Evolutionary conservation across 2,329 filamentous ascomycete genomes (phyloP).

Genomic region (Hymenoscyphus repandus): DNA sequence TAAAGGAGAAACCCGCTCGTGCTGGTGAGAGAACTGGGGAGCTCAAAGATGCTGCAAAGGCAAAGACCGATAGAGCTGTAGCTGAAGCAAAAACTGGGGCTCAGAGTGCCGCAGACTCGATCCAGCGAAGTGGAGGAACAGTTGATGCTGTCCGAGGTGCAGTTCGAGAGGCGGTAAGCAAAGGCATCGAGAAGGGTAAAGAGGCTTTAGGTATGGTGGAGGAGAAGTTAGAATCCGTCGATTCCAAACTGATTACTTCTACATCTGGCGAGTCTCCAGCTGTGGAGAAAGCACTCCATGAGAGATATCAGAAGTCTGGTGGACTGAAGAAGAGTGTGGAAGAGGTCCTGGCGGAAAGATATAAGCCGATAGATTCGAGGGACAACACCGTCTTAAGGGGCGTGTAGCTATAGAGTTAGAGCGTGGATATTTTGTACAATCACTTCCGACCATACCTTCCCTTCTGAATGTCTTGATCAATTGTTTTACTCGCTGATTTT

Average conservation of each 20-base stretch:
- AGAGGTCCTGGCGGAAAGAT: slow-evolving; percentile 50
- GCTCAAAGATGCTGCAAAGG: slow-evolving; percentile 30
- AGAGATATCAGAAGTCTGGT: slow-evolving; percentile 44
- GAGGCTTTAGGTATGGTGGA: slow-evolving; percentile 36
- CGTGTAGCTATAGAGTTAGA: slow-evolving; percentile 24
- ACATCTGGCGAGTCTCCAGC: slow-evolving; percentile 11
- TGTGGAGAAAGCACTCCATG: slow-evolving; percentile 44
- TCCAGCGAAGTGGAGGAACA: slow-evolving; percentile 30
- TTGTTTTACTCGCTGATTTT: no score
- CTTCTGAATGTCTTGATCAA: no score
- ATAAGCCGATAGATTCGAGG: slow-evolving; percentile 40
- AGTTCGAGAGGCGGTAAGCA: slow-evolving; percentile 31
- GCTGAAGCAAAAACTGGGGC: slow-evolving; percentile 23
- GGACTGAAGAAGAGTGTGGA: slow-evolving; percentile 44
- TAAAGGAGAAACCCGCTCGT: slow-evolving; percentile 19
- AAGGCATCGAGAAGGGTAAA: slow-evolving; percentile 32
- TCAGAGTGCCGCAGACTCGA: slow-evolving; percentile 18
- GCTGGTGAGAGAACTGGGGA: slow-evolving; percentile 21
- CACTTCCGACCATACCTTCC: no score
- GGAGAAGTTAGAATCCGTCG: slow-evolving; percentile 35
- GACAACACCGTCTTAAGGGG: slow-evolving; percentile 34
- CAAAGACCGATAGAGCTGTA: slow-evolving; percentile 21
- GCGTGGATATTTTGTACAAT: background rate
- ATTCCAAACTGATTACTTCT: slow-evolving; percentile 22
- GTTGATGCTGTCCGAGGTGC: slow-evolving; percentile 37